Percentiles rank a stretch among this genome's conserved stretches.
phyloP scores from a whole-genome alignment of 257 asterid species.

The Rhazya stricta region DNA sequence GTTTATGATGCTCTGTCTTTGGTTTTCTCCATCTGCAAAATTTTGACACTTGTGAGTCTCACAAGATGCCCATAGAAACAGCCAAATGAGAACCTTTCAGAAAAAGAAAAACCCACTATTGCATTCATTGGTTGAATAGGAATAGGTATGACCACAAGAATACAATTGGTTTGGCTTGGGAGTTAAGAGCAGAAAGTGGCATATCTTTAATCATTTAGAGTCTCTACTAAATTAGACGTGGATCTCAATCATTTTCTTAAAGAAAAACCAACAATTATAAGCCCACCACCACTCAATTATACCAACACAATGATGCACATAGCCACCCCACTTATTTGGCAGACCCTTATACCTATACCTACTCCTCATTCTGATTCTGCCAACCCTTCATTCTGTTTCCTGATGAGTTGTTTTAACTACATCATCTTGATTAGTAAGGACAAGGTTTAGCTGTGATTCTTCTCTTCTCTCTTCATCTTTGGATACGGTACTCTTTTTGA shows the following conservation, averaged over 20 bases:
- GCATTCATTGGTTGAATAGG: slow-evolving; percentile 5
- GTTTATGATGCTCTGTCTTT: not conserved
- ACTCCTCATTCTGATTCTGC: not conserved
- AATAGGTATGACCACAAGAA: slow-evolving; percentile 1
- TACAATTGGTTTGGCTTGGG: not conserved
- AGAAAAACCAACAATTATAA: not conserved
- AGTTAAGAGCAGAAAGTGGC: slow-evolving; percentile 15
- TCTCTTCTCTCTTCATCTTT: too few species aligned
- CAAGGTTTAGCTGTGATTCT: not conserved
- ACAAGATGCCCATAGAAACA: not conserved
- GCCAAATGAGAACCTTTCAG: not conserved
- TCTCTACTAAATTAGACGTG: slow-evolving; percentile 1
- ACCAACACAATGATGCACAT: slow-evolving; percentile 2
- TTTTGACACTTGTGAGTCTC: slow-evolving; percentile 11
- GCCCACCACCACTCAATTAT: slow-evolving; percentile 10
- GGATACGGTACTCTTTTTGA: not conserved
- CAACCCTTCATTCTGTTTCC: not conserved
- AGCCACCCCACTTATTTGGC: not conserved
- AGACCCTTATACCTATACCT: not conserved
- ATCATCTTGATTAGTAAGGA: not conserved
- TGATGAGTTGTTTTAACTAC: not conserved
- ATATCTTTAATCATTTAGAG: slow-evolving; percentile 8
- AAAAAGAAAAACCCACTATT: not conserved
- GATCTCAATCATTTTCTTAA: not conserved
- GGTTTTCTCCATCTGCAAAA: not conserved